These are phyloP conservation scores for Mycena floridula DNA, from an alignment of 768 basidiomycete species.

Conservation along the genomic window DNA sequence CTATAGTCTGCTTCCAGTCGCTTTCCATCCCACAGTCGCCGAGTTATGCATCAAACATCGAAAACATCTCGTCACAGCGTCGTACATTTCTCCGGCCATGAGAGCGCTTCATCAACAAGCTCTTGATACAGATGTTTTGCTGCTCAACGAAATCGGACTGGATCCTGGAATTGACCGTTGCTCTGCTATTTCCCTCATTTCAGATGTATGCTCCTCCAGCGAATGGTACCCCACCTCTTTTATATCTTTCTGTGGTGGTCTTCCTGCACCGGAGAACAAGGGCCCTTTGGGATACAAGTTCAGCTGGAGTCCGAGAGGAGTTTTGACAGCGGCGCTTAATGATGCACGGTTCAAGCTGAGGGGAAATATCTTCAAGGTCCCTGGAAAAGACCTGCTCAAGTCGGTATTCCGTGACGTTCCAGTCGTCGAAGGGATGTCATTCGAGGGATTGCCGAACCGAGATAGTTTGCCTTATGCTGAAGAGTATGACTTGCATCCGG, in stretches of 20 bases:
- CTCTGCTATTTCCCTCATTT: slow-evolving; percentile 70
- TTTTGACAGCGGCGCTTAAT: slow-evolving; percentile 75
- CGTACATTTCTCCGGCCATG: slow-evolving; percentile 84
- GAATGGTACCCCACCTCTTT: slow-evolving; percentile 65
- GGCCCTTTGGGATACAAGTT: slow-evolving; percentile 88
- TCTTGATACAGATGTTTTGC: slow-evolving; percentile 50
- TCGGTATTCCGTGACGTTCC: slow-evolving; percentile 63
- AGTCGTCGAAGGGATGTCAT: slow-evolving; percentile 48
- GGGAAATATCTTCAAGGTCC: slow-evolving; percentile 32
- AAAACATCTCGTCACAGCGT: slow-evolving; percentile 86
- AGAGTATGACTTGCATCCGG: slow-evolving; percentile 50
- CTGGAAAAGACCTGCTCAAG: slow-evolving; percentile 47
- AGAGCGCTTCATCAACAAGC: slow-evolving; percentile 52
- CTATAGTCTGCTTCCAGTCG: slow-evolving; percentile 70
- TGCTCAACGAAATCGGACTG: slow-evolving; percentile 87
- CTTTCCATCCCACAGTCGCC: slow-evolving; percentile 68
- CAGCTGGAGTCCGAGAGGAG: slow-evolving; percentile 89
- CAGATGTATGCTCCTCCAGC: slow-evolving; percentile 38
- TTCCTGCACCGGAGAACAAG: slow-evolving; percentile 59
- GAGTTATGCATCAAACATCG: slow-evolving; percentile 60
- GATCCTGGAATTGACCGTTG: slow-evolving; percentile 91
- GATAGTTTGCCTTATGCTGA: slow-evolving; percentile 68
- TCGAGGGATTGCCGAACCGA: slow-evolving; percentile 87
- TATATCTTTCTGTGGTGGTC: slow-evolving; percentile 87
- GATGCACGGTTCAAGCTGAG: slow-evolving; percentile 58